phyloP scores from a whole-genome alignment of 441 rosid species.

The Daphne laureola region DNA sequence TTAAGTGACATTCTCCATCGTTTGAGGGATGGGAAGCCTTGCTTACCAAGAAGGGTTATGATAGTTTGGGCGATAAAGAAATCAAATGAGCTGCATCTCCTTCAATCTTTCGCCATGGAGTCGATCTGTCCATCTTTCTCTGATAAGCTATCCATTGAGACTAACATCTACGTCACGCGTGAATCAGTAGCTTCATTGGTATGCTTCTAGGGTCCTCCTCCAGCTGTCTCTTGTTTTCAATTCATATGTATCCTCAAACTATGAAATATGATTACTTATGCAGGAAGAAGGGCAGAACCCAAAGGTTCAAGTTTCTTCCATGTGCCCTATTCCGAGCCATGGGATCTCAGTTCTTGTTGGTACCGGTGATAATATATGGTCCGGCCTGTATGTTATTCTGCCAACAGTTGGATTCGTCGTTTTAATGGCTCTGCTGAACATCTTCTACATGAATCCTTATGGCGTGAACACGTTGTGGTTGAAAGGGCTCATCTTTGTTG shows the following conservation, averaged over 20 bases:
- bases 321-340: constrained; percentile 21
- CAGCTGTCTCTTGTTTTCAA: too few species aligned
- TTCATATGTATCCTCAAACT: background rate
- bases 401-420: constrained; percentile 57
- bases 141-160: constrained; percentile 45
- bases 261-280: constrained; percentile 11
- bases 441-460: constrained; percentile 46
- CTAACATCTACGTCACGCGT: constrained; percentile 57
- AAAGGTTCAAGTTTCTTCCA: constrained; percentile 22
- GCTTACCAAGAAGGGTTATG: constrained; percentile 54
- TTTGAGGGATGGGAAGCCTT: constrained; percentile 45
- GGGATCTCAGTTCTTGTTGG: constrained; percentile 70
- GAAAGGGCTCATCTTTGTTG: constrained; percentile 56
- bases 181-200: constrained; percentile 66
- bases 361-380: constrained; percentile 64
- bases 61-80: constrained; percentile 74
- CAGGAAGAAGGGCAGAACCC: constrained; percentile 69
- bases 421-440: constrained; percentile 34
- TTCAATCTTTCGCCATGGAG: constrained; percentile 46
- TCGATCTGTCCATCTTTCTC: constrained; percentile 45
- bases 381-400: constrained; percentile 48
- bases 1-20: constrained; percentile 70
- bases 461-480: constrained; percentile 64
- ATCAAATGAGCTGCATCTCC: constrained; percentile 70
- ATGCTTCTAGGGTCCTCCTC: constrained; percentile 11